Percentiles rank a stretch among this genome's conserved stretches.
Conservation (phyloP, 352 stramenopile genomes). For the Pythium vanterpoolii region DNA sequence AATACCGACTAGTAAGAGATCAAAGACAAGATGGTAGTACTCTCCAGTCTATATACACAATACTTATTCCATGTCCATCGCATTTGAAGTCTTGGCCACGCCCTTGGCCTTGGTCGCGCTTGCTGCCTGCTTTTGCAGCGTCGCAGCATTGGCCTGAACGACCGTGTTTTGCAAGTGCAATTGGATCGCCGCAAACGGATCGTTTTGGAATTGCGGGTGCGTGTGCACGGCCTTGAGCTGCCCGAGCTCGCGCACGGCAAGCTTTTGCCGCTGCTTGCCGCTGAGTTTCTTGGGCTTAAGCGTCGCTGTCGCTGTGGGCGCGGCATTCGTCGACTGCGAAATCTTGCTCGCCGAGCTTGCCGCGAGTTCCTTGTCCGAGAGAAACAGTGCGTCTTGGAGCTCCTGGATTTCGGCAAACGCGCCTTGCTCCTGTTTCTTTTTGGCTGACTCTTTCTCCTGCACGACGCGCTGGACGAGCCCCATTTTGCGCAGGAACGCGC, state of each 20-base stretch:
- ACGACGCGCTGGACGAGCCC: slow-evolving; percentile 69
- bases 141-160: slow-evolving; percentile 69
- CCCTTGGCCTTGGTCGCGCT: slow-evolving; percentile 11
- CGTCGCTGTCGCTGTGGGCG: background rate
- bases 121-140: slow-evolving; percentile 28
- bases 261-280: slow-evolving; percentile 79
- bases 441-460: slow-evolving; percentile 43
- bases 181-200: slow-evolving; percentile 86
- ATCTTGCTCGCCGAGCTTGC: slow-evolving; percentile 19
- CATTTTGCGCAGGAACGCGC: slow-evolving; percentile 86
- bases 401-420: slow-evolving; percentile 70
- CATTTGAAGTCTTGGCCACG: no score
- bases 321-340: slow-evolving; percentile 25
- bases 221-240: slow-evolving; percentile 85
- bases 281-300: slow-evolving; percentile 51
- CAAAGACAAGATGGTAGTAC: no score
- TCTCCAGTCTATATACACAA: background rate
- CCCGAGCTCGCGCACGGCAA: slow-evolving; percentile 77
- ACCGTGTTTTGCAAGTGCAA: slow-evolving; percentile 85
- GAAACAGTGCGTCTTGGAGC: slow-evolving; percentile 69
- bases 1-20: slow-evolving; percentile 85
- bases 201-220: slow-evolving; percentile 72
- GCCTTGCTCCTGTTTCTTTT: slow-evolving; percentile 47
- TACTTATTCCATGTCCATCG: slow-evolving; percentile 30
- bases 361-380: slow-evolving; percentile 41